These are phyloP conservation scores for Phytophthora uliginosa DNA, from an alignment of 352 stramenopile species.

Conservation along the genomic window DNA sequence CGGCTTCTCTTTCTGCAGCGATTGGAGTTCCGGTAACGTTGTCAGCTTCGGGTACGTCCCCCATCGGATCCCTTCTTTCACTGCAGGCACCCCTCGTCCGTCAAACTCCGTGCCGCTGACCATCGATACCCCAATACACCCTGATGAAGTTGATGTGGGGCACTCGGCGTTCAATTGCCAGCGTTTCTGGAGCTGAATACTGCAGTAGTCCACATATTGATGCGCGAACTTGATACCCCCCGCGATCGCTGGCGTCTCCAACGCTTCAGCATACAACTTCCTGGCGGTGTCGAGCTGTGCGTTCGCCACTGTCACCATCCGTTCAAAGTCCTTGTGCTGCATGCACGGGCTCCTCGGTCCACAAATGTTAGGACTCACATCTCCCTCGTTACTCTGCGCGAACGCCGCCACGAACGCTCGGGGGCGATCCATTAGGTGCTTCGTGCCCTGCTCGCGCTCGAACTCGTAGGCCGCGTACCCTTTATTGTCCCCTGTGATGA, in stretches of 20 bases:
- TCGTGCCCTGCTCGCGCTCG: conserved; percentile 85
- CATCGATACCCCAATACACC: conserved; percentile 89
- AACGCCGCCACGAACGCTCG: conserved; percentile 94
- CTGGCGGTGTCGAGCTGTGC: conserved; percentile 75
- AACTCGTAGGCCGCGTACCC: conserved; percentile 92
- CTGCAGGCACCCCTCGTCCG: conserved; percentile 60
- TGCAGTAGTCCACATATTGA: conserved; percentile 85
- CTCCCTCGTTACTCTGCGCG: conserved; percentile 94
- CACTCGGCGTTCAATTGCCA: conserved; percentile 84
- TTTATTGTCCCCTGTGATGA: conserved; percentile 97
- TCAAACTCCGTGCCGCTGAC: conserved; percentile 85
- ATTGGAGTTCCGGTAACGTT: conserved; percentile 78
- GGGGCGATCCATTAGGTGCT: conserved; percentile 82
- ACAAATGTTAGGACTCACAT: conserved; percentile 94
- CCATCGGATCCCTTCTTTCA: conserved; percentile 82
- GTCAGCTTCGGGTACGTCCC: conserved; percentile 77
- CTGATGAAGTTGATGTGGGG: conserved; percentile 71
- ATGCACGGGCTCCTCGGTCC: conserved; percentile 71
- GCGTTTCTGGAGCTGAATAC: conserved; percentile 63
- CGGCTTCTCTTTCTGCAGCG: conserved; percentile 81
- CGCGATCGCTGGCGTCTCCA: conserved; percentile 42
- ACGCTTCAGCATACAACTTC: conserved; percentile 64
- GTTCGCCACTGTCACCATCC: conserved; percentile 83
- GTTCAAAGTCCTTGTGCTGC: conserved; percentile 83
- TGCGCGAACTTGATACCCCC: conserved; percentile 63